Evolutionary conservation across 768 basidiomycete genomes (phyloP).

Genomic region (Lactarius indigo): DNA sequence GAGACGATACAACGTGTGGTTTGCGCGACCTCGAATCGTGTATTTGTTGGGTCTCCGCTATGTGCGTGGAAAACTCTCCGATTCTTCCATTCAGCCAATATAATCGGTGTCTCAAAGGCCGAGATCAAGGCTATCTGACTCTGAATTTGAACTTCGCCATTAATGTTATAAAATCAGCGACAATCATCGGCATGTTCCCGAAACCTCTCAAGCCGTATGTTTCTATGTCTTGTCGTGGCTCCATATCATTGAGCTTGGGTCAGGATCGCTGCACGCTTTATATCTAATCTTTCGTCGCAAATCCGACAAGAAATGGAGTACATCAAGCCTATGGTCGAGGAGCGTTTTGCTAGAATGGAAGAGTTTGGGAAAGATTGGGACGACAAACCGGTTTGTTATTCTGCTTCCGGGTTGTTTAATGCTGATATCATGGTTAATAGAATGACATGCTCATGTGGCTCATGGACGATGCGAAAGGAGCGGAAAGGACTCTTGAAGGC

Average conservation of each 20-base stretch:
- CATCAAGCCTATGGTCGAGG: slow-evolving; percentile 8
- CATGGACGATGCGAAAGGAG: slow-evolving; percentile 33
- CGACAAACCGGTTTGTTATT: slow-evolving; percentile 6
- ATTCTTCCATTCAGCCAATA: too few species aligned
- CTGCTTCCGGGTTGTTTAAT: not conserved
- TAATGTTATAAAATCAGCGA: too few species aligned
- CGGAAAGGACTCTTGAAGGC: slow-evolving; percentile 32
- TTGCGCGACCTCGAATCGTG: too few species aligned
- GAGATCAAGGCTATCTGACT: too few species aligned
- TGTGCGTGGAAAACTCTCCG: too few species aligned
- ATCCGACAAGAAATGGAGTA: not conserved
- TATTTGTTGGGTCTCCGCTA: too few species aligned
- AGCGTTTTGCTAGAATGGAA: not conserved
- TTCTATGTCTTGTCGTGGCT: too few species aligned
- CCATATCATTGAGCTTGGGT: not conserved
- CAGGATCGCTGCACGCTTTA: not conserved
- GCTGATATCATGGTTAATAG: slow-evolving; percentile 24
- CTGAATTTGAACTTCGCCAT: too few species aligned
- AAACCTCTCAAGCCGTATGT: too few species aligned
- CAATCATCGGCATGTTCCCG: too few species aligned
- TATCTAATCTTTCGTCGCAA: not conserved
- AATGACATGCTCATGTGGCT: slow-evolving; percentile 43
- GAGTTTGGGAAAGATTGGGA: slow-evolving; percentile 8
- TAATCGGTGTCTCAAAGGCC: too few species aligned
- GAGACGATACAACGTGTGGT: too few species aligned